A percentile compares a stretch with the other conserved stretches of the same genome.
These are phyloP conservation scores for Trametes maxima DNA, from an alignment of 768 basidiomycete genomes.

Conservation along the genomic window DNA sequence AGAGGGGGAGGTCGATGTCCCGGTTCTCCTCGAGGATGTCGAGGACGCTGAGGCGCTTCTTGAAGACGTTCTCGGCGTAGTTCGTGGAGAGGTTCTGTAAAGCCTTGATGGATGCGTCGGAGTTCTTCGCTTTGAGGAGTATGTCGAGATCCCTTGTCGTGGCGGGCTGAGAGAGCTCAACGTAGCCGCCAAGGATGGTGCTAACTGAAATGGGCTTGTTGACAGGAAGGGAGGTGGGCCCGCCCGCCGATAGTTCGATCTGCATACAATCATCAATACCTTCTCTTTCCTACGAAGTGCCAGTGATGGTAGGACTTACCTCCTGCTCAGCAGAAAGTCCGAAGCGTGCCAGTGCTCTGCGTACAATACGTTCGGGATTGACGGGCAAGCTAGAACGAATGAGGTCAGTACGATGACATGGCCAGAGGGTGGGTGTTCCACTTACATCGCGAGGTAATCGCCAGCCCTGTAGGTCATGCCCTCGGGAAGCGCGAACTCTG, in stretches of 20 bases:
- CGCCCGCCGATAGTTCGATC: conserved; percentile 39
- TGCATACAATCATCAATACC: conserved; percentile 10
- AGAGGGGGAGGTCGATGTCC: conserved; percentile 42
- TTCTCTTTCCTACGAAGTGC: neutral
- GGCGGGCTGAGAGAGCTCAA: conserved; percentile 51
- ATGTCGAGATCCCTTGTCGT: conserved; percentile 43
- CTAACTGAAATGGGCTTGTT: conserved; percentile 39
- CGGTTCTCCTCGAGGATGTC: conserved; percentile 43
- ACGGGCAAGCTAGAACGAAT: conserved; percentile 38
- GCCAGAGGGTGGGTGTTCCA: neutral
- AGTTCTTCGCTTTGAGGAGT: conserved; percentile 34
- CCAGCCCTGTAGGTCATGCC: conserved; percentile 43
- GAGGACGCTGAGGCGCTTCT: conserved; percentile 43
- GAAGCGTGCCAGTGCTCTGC: conserved; percentile 42
- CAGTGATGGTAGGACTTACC: conserved; percentile 27
- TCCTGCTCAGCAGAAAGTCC: conserved; percentile 42
- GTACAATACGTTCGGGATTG: conserved; percentile 43
- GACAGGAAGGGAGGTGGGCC: conserved; percentile 44
- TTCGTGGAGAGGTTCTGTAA: conserved; percentile 33
- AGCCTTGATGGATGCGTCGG: conserved; percentile 27
- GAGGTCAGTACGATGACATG: neutral
- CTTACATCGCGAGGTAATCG: conserved; percentile 50
- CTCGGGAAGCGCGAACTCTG: conserved; percentile 45
- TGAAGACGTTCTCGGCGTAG: conserved; percentile 39
- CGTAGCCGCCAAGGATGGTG: conserved; percentile 45